Base-by-base conservation (phyloP, 1,284 basidiomycete genomes). In the Moesziomyces sp. region DNA sequence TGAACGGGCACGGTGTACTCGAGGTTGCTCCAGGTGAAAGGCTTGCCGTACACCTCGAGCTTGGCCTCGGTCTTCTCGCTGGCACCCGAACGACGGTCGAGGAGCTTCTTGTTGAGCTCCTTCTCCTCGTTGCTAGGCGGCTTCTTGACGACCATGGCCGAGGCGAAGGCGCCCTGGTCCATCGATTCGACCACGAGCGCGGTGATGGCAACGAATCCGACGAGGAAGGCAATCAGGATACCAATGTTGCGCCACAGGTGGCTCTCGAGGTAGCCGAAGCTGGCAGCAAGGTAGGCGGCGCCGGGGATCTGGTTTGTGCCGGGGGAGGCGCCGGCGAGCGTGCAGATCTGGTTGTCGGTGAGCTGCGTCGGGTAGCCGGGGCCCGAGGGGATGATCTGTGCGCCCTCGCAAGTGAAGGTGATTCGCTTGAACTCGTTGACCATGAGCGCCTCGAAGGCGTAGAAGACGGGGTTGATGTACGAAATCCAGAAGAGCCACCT, bases 401-500 rank as follows among this genome's bases (percentile, higher is more conserved):
- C 58, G 2, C 73, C 77, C 33, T 60, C 66, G 48, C 78, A 79
- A 19, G 74, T 74, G 44, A 77, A 74, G 1, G 58, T 77, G 44
- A 64, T 48, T 0, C 72, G 49, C 56, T 70, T 72, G 74, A 88
- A 88, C 80, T 88, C 87, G 83, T 88, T 88, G 58, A 74, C 59
- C 74, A 81, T 74, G 53, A 89, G 86, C 1, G 89, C 91, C 73
- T 91, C 89, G 87, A 92, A 94, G 0, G 90, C 91, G 85, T 93
- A 95, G 16, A 89, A 86, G 45, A 92, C 82, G 7, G 83, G 83
- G 52, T 76, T 78, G 56, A 75, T 35, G 53, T 77, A 77, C 23
- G 60, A 61, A 57, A 79, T 70, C 92, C 93, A 94, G 86, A 92
- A 93, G 18, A 94, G 83, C 93, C 93, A 95, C 53, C 91, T 86